A percentile compares a stretch with the other conserved stretches of the same genome.
phyloP scores from a whole-genome alignment of 2,329 filamentous ascomycete species.

The Pseudocercospora fijiensis region DNA sequence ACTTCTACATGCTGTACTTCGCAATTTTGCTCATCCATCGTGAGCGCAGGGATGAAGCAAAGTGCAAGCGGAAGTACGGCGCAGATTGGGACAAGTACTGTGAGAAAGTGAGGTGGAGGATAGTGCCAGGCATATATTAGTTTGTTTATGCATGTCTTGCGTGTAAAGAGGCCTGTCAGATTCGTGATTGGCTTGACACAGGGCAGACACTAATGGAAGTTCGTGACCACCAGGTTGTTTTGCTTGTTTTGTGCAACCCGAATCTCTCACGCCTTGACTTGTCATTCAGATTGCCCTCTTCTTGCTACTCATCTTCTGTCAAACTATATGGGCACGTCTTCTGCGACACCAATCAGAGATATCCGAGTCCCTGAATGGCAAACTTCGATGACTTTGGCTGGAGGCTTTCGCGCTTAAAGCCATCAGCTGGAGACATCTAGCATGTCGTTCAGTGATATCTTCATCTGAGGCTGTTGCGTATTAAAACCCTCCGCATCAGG shows the following conservation, averaged over 20 bases:
- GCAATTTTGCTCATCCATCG: constrained; percentile 81
- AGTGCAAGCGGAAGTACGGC: constrained; percentile 88
- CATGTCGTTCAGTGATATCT: neutral
- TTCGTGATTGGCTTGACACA: neutral
- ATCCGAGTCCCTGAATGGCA: neutral
- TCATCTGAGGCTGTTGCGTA: neutral
- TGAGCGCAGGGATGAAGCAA: constrained; percentile 83
- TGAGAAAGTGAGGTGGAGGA: constrained; percentile 74
- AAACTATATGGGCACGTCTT: neutral
- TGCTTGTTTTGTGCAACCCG: neutral
- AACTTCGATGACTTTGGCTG: neutral
- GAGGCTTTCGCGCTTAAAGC: neutral
- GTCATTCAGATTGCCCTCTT: neutral
- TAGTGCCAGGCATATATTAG: constrained; percentile 82
- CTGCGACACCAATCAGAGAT: neutral
- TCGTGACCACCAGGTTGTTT: neutral
- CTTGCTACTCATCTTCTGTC: neutral
- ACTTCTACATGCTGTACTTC: constrained; percentile 95
- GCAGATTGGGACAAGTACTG: constrained; percentile 90
- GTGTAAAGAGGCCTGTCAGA: neutral
- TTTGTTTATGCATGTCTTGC: neutral
- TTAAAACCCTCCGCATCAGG: neutral
- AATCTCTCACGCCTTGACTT: neutral
- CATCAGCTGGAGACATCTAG: neutral
- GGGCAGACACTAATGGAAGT: neutral